Evolutionary conservation across 169 alveolate genomes (phyloP).

Genomic region (Toxoplasma gondii): DNA sequence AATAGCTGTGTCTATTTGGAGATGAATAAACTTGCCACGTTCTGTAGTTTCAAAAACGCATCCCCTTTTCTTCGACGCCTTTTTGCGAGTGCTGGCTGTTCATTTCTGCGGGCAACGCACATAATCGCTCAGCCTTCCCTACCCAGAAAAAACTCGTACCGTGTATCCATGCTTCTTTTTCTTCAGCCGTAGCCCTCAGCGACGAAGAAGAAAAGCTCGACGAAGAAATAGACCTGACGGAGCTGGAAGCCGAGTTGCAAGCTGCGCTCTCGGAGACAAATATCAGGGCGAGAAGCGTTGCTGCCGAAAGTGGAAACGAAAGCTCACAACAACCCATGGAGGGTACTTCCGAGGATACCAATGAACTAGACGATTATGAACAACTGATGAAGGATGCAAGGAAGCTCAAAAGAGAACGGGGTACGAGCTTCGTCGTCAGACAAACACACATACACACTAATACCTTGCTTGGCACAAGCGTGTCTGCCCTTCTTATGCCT

Average conservation of each 20-base stretch:
- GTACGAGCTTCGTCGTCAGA: neutral
- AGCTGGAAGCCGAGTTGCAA: neutral
- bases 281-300: neutral
- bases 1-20: too few relatives aligned
- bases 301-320: neutral
- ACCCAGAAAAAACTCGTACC: too few relatives aligned
- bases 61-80: too few relatives aligned
- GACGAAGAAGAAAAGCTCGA: neutral
- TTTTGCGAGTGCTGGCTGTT: too few relatives aligned
- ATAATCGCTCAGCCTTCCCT: too few relatives aligned
- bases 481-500: too few relatives aligned
- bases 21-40: too few relatives aligned
- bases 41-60: too few relatives aligned
- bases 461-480: neutral
- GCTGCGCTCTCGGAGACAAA: constrained; percentile 2
- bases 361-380: constrained; percentile 28
- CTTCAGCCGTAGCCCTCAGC: neutral
- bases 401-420: neutral
- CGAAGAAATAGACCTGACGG: neutral
- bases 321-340: neutral
- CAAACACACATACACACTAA: neutral
- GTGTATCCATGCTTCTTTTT: neutral
- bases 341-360: neutral
- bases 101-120: too few relatives aligned
- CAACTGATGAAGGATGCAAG: constrained; percentile 29